A percentile compares a stretch with the other conserved stretches of the same genome.
phyloP scores from a whole-genome alignment of 2,329 filamentous ascomycete genomes.

The Thermothelomyces thermophilus region DNA sequence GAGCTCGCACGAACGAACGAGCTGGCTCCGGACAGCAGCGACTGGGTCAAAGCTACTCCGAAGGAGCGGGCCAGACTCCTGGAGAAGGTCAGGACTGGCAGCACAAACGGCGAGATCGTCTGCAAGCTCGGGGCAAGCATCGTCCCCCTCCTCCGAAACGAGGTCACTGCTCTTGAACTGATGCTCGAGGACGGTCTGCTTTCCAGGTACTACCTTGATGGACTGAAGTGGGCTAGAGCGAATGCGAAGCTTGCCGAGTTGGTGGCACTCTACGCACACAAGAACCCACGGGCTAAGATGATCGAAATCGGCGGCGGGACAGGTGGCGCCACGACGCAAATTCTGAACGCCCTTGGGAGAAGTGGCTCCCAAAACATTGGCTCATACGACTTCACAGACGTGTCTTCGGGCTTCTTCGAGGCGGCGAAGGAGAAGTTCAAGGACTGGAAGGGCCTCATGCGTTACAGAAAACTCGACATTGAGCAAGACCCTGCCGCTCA shows the following conservation, averaged over 20 bases:
- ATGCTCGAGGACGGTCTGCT: conserved; percentile 32
- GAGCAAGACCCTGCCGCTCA: conserved; percentile 28
- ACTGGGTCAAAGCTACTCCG: conserved; percentile 5
- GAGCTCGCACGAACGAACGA: conserved; percentile 19
- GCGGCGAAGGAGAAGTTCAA: conserved; percentile 27
- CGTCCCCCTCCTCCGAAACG: conserved; percentile 28
- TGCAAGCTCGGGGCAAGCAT: conserved; percentile 29
- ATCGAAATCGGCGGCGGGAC: conserved; percentile 39
- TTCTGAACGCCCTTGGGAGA: conserved; percentile 26
- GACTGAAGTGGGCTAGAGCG: conserved; percentile 20
- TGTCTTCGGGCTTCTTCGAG: conserved; percentile 29
- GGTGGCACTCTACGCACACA: conserved; percentile 20
- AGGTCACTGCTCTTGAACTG: conserved; percentile 30
- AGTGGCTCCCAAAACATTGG: background rate
- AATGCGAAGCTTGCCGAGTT: conserved; percentile 25
- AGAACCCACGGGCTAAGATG: conserved; percentile 27
- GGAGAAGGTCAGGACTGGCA: conserved; percentile 15
- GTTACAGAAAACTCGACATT: conserved; percentile 31
- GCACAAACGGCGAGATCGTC: conserved; percentile 28
- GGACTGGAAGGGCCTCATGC: conserved; percentile 23
- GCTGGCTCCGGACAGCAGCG: conserved; percentile 17
- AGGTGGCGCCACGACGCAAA: conserved; percentile 32
- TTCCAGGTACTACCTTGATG: conserved; percentile 29
- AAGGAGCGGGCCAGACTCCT: conserved; percentile 13
- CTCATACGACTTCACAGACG: conserved; percentile 24